phyloP scores from a whole-genome alignment of 345 rosid genomes.

The Corchorus olitorius region DNA sequence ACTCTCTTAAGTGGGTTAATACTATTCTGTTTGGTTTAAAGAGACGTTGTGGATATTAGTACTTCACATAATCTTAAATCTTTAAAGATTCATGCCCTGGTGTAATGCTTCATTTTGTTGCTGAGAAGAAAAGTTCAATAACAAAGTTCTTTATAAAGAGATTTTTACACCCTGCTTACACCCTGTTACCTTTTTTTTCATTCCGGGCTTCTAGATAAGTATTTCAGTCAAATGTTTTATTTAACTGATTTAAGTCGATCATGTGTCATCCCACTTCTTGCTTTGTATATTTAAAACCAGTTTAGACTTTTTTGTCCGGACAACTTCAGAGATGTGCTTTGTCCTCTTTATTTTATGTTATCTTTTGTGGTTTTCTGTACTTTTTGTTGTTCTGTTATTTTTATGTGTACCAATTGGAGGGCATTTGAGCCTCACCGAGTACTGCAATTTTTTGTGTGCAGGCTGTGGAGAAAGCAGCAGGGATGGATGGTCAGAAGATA shows the following conservation, averaged over 20 bases:
- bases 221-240: neutral
- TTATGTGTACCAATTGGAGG: neutral
- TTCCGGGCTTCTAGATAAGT: neutral
- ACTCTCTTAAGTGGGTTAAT: neutral
- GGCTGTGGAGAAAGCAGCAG: constrained; percentile 98
- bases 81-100: neutral
- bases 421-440: neutral
- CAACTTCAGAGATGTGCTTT: neutral
- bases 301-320: neutral
- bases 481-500: constrained; percentile 99
- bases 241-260: neutral
- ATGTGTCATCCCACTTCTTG: neutral
- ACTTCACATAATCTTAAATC: neutral
- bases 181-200: neutral
- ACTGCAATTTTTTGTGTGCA: constrained; percentile 28
- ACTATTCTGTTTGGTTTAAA: neutral
- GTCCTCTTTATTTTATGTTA: neutral
- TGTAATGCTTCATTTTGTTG: neutral
- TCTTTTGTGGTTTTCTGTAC: neutral
- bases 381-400: neutral
- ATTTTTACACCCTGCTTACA: neutral
- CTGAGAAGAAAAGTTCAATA: neutral
- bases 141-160: neutral
- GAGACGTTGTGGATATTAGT: neutral
- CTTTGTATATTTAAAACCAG: neutral